A percentile compares a stretch with the other conserved stretches of the same genome.
Conservation (phyloP, 495 filamentous ascomycete species). For the Lindgomyces ingoldianus region DNA sequence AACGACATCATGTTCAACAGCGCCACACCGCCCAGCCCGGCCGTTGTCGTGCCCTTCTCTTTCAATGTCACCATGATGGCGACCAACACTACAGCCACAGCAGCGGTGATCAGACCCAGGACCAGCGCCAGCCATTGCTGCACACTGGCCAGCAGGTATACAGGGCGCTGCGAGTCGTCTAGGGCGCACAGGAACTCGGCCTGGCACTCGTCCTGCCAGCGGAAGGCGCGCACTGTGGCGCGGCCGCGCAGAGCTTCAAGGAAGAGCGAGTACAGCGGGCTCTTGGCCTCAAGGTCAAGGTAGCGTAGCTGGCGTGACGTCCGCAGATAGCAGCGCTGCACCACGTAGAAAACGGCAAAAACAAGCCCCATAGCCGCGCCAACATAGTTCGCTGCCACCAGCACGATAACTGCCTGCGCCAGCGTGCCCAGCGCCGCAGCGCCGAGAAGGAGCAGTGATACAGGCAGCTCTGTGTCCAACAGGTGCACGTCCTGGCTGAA, state of each 20-base stretch:
- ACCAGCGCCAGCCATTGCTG: not conserved
- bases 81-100: not conserved
- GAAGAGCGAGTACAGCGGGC: no score
- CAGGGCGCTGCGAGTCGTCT: not conserved
- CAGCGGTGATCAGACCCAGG: not conserved
- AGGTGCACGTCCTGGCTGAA: conserved; percentile 65
- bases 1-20: not conserved
- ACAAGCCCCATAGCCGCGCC: no score
- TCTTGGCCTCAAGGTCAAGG: no score
- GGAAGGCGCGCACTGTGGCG: not conserved
- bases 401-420: conserved; percentile 3
- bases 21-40: not conserved
- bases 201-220: not conserved
- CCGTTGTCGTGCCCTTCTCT: not conserved
- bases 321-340: no score
- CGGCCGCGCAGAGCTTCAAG: not conserved
- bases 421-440: not conserved
- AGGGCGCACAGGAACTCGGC: not conserved
- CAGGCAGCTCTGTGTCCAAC: conserved; percentile 57
- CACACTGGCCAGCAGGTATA: not conserved
- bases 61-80: not conserved
- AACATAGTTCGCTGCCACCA: no score
- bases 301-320: no score
- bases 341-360: no score
- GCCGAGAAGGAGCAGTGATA: not conserved